Evolutionary conservation across 2,329 filamentous ascomycete genomes (phyloP).

Genomic region (Colletotrichum nymphaeae): DNA sequence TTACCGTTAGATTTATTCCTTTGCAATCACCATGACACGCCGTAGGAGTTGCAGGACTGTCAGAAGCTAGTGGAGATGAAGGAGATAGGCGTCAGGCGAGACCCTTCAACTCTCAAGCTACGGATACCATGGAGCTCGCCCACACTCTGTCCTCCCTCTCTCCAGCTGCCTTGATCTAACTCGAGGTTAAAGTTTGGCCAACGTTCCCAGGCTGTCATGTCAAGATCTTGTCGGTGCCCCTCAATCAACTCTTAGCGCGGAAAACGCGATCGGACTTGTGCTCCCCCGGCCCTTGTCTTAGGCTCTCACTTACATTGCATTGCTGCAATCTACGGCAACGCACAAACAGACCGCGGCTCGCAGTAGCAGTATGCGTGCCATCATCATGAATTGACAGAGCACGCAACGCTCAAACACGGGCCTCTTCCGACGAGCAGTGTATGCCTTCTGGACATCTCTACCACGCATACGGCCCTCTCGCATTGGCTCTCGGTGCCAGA

Average conservation of each 20-base stretch:
- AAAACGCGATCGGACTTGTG: background rate
- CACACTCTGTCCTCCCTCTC: too few species aligned
- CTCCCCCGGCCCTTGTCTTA: background rate
- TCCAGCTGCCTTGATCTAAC: background rate
- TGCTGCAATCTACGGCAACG: background rate
- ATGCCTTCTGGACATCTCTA: constrained; percentile 3
- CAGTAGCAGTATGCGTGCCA: background rate
- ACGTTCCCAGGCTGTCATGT: constrained; percentile 24
- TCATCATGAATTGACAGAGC: background rate
- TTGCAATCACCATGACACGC: background rate
- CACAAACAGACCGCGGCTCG: background rate
- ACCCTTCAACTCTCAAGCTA: background rate
- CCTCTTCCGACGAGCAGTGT: background rate
- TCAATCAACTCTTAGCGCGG: constrained; percentile 2
- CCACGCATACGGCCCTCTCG: background rate
- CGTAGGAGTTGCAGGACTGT: constrained; percentile 14
- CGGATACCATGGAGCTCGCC: too few species aligned
- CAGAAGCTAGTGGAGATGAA: constrained; percentile 20
- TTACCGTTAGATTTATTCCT: background rate
- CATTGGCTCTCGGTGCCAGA: background rate
- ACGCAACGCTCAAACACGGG: constrained; percentile 17
- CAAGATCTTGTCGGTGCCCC: constrained; percentile 11
- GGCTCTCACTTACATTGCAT: background rate
- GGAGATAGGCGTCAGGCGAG: background rate
- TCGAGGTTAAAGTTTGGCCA: constrained; percentile 14